These are phyloP conservation scores for Eutrema heterophyllum DNA, from an alignment of 345 rosid genomes.

Conservation along the genomic window DNA sequence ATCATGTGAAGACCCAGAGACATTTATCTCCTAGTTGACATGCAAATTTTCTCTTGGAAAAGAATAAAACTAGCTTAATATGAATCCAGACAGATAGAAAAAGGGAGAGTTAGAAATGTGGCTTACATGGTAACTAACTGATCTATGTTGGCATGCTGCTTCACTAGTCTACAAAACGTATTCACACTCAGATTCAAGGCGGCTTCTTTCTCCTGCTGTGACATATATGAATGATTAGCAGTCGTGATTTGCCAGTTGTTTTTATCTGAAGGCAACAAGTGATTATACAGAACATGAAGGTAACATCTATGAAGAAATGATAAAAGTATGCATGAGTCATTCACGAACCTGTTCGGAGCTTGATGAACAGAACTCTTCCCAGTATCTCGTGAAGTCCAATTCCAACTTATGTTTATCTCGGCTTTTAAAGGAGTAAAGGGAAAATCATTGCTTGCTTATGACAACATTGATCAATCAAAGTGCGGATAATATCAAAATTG, in stretches of 20 bases:
- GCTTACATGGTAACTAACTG: slow-evolving; percentile 88
- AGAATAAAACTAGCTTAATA: background rate
- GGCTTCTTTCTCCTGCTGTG: slow-evolving; percentile 88
- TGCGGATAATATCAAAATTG: background rate
- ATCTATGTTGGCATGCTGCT: slow-evolving; percentile 82
- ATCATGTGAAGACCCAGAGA: background rate
- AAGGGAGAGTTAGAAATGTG: background rate
- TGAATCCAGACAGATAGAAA: background rate
- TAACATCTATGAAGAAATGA: background rate
- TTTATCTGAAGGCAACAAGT: background rate
- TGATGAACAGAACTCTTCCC: slow-evolving; percentile 98
- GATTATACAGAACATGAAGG: background rate
- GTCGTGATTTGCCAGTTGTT: background rate
- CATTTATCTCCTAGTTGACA: background rate
- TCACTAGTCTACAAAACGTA: slow-evolving; percentile 90
- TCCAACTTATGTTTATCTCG: slow-evolving; percentile 81
- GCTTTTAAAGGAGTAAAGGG: slow-evolving; percentile 19
- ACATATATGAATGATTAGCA: slow-evolving; percentile 28
- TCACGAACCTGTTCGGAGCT: slow-evolving; percentile 72
- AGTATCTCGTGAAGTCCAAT: slow-evolving; percentile 84
- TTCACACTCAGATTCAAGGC: slow-evolving; percentile 77
- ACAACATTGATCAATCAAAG: slow-evolving; percentile 4
- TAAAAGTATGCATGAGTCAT: background rate
- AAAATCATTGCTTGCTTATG: background rate
- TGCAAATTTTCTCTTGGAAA: background rate